These are phyloP conservation scores for Aspergillus sp. DNA, from an alignment of 2,329 filamentous ascomycete genomes.

Conservation along the genomic window DNA sequence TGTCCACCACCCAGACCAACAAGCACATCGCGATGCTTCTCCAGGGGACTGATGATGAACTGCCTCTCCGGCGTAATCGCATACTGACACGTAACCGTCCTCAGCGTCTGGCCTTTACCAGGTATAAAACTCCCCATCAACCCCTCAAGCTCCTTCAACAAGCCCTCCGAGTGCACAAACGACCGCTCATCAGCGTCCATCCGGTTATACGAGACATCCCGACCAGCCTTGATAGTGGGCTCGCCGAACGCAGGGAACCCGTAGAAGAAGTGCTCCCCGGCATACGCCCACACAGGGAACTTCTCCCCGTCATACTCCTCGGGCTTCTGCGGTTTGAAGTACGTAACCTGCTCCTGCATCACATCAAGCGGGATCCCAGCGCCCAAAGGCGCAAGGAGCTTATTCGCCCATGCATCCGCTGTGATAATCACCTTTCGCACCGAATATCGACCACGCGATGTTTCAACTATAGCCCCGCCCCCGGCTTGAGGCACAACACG, in stretches of 20 bases:
- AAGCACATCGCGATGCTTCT: not conserved
- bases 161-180: not conserved
- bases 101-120: not conserved
- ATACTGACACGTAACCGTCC: not conserved
- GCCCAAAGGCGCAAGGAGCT: not conserved
- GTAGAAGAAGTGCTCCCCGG: not conserved
- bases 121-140: not conserved
- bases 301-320: not conserved
- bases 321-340: not conserved
- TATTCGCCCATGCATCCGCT: not conserved
- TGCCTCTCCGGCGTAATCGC: not conserved
- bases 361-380: not conserved
- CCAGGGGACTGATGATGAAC: not conserved
- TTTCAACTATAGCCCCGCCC: too few relatives aligned
- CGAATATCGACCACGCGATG: too few relatives aligned
- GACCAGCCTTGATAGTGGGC: not conserved
- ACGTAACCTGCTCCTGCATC: not conserved
- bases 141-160: not conserved
- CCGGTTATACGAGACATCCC: not conserved
- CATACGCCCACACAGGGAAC: not conserved
- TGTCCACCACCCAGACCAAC: not conserved
- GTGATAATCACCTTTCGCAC: not conserved
- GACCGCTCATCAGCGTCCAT: not conserved
- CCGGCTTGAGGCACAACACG: too few relatives aligned
- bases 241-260: not conserved